Conservation (phyloP, 768 basidiomycete genomes). For the Tricholoma saponaceum region DNA sequence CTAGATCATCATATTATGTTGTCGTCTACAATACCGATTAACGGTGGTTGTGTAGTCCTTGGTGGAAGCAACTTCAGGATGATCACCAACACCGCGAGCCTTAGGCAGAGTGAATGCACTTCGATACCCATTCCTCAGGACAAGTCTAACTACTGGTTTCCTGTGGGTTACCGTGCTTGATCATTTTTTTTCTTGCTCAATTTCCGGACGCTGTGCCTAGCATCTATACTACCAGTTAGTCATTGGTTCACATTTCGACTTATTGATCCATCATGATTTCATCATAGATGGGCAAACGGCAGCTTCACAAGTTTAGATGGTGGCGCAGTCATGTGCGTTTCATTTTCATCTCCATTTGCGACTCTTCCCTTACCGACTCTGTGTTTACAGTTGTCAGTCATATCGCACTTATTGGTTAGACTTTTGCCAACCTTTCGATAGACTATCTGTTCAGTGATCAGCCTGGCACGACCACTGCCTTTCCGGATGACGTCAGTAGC, state of each 20-base stretch:
- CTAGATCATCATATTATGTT: neutral
- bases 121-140: constrained; percentile 52
- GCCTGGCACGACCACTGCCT: constrained; percentile 44
- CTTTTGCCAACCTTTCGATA: constrained; percentile 10
- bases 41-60: constrained; percentile 28
- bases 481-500: constrained; percentile 48
- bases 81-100: constrained; percentile 32
- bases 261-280: neutral
- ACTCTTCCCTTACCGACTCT: neutral
- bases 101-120: constrained; percentile 46
- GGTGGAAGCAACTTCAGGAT: constrained; percentile 52
- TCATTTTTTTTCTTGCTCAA: constrained; percentile 7
- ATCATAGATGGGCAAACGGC: constrained; percentile 41
- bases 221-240: constrained; percentile 49
- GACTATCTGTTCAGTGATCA: constrained; percentile 48
- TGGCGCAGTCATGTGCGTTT: constrained; percentile 40
- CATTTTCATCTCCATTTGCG: constrained; percentile 10
- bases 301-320: constrained; percentile 40
- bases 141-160: constrained; percentile 52
- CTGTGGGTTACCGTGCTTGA: constrained; percentile 27
- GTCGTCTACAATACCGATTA: neutral
- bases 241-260: neutral
- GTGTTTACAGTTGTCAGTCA: constrained; percentile 24
- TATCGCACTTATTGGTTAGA: neutral
- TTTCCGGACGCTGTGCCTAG: constrained; percentile 15